Evolutionary conservation across 495 filamentous ascomycete genomes (phyloP).

Genomic region (Penicillium ucsense): DNA sequence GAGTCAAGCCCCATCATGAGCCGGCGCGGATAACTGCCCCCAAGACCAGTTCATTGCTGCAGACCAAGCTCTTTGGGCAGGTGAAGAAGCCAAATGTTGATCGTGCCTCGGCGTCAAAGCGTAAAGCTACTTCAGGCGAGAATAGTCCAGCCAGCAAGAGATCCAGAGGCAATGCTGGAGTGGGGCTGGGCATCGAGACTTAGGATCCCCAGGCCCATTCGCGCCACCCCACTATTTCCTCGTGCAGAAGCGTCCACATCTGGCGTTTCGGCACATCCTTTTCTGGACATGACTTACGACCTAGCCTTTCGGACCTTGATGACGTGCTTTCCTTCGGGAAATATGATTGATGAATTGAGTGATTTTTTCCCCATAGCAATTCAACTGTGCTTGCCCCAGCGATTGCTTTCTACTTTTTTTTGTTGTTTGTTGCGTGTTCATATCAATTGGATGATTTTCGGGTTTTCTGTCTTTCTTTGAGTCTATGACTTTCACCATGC

Average conservation of each 20-base stretch:
- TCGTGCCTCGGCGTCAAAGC: conserved; percentile 38
- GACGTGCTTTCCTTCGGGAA: conserved; percentile 11
- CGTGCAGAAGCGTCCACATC: background rate
- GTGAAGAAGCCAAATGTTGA: conserved; percentile 48
- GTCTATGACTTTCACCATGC: background rate
- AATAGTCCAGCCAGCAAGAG: conserved; percentile 47
- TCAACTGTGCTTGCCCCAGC: conserved; percentile 7
- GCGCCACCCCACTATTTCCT: conserved; percentile 1
- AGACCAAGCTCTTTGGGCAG: conserved; percentile 60
- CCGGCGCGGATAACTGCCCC: conserved; percentile 19
- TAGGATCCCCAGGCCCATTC: conserved; percentile 15
- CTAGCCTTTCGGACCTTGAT: conserved; percentile 11
- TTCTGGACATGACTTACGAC: conserved; percentile 18
- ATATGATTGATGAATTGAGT: conserved; percentile 26
- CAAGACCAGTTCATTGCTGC: conserved; percentile 38
- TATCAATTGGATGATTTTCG: too few species aligned
- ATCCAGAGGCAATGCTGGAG: conserved; percentile 40
- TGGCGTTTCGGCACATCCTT: background rate
- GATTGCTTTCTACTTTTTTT: conserved; percentile 3
- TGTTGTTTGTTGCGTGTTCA: conserved; percentile 3
- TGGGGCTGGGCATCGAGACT: conserved; percentile 56
- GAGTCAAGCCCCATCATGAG: conserved; percentile 2
- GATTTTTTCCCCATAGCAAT: conserved; percentile 8
- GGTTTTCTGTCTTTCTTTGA: too few species aligned
- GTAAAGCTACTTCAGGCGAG: conserved; percentile 43